Evolutionary conservation across 179 eudicot genomes (phyloP).

Genomic region (Actinidia chinensis): DNA sequence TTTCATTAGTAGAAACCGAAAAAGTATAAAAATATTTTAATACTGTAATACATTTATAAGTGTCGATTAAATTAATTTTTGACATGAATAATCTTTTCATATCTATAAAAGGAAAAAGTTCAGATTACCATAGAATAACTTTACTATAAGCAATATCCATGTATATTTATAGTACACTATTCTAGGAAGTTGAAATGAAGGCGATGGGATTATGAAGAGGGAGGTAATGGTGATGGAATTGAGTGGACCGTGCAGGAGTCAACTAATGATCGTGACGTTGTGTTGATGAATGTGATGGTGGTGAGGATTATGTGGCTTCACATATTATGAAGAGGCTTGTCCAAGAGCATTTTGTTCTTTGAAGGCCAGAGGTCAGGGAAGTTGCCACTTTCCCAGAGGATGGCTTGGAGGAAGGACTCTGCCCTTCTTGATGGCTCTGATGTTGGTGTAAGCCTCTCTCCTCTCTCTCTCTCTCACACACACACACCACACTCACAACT

Average conservation of each 20-base stretch:
- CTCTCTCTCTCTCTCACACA: background rate
- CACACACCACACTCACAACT: too few species aligned
- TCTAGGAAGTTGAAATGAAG: background rate
- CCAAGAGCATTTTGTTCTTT: constrained; percentile 53
- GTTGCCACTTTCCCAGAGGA: constrained; percentile 48
- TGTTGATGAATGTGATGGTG: background rate
- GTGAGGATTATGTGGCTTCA: background rate
- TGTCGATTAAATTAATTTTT: too few species aligned
- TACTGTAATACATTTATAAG: too few species aligned
- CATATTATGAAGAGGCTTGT: constrained; percentile 58
- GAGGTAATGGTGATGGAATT: background rate
- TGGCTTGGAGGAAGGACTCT: constrained; percentile 58
- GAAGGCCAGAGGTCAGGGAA: constrained; percentile 73
- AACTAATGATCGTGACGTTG: background rate
- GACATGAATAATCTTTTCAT: too few species aligned
- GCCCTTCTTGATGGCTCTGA: constrained; percentile 52
- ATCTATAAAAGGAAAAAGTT: too few species aligned
- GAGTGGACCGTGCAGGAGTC: background rate
- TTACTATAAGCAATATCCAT: background rate
- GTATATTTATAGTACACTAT: background rate
- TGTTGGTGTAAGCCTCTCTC: constrained; percentile 29
- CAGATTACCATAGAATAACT: background rate
- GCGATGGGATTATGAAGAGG: background rate
- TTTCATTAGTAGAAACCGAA: too few species aligned
- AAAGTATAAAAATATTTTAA: too few species aligned